phyloP scores from a whole-genome alignment of 306 rosid genomes.

The Hylodesmum podocarpum region DNA sequence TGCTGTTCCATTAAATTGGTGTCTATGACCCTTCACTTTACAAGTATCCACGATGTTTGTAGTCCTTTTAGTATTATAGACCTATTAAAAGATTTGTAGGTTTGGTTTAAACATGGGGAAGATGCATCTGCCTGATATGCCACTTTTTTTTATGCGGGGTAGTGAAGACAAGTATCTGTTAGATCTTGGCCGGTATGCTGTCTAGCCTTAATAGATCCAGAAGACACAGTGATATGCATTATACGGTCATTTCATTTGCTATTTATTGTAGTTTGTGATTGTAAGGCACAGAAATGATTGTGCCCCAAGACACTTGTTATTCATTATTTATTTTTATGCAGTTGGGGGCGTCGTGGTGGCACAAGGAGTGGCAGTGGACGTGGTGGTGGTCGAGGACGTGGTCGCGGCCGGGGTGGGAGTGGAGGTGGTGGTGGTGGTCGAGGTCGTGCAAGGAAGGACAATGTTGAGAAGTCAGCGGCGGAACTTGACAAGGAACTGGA shows the following conservation, averaged over 20 bases:
- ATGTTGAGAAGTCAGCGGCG: conserved; percentile 72
- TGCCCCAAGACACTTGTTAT: neutral
- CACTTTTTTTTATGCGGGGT: neutral
- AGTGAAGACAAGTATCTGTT: neutral
- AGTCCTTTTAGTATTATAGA: neutral
- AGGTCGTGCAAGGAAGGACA: conserved; percentile 60
- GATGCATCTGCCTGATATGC: neutral
- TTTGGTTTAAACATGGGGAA: neutral
- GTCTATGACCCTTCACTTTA: neutral
- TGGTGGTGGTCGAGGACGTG: conserved; percentile 40
- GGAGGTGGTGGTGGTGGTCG: conserved; percentile 40
- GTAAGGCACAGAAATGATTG: neutral
- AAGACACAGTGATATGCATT: neutral
- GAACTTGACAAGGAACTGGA: conserved; percentile 89
- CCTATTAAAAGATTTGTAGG: neutral
- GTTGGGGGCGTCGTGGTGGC: conserved; percentile 62
- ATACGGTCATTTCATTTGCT: neutral
- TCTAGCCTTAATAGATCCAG: neutral
- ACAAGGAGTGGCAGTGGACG: conserved; percentile 40
- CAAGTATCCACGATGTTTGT: neutral
- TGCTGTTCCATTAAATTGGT: neutral
- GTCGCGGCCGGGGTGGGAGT: conserved; percentile 40
- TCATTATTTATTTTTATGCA: neutral
- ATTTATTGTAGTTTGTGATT: neutral
- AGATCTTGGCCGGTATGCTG: neutral